Percentiles rank a stretch among this genome's conserved stretches.
These are phyloP conservation scores for Boletus edulis DNA, from an alignment of 768 basidiomycete genomes.

Conservation along the genomic window DNA sequence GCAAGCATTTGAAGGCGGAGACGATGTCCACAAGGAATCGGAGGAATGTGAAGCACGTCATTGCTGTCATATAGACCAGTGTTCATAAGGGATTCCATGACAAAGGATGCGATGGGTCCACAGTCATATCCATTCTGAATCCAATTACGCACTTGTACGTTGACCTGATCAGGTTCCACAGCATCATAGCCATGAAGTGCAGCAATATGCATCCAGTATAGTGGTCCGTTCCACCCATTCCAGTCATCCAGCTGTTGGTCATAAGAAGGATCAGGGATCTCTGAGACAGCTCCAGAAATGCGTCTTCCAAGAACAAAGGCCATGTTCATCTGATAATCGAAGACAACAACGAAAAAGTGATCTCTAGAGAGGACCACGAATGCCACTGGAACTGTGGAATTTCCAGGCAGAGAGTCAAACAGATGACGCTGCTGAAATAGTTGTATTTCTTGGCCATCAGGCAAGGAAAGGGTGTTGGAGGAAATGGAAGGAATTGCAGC, in stretches of 20 bases:
- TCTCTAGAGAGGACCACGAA: not conserved
- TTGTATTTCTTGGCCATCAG: too few species aligned
- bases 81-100: constrained; percentile 5
- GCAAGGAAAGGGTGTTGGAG: too few species aligned
- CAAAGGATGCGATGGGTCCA: constrained; percentile 3
- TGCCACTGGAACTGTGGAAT: not conserved
- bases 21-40: not conserved
- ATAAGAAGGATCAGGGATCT: not conserved
- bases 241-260: not conserved
- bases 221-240: not conserved
- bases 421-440: too few species aligned
- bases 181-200: not conserved
- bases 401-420: too few species aligned
- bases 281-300: not conserved
- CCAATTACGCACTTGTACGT: not conserved
- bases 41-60: not conserved
- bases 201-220: not conserved
- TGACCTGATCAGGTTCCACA: not conserved
- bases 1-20: not conserved
- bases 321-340: not conserved
- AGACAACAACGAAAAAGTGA: not conserved
- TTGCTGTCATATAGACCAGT: not conserved
- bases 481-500: too few species aligned
- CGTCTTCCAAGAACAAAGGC: too few species aligned
- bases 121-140: not conserved